Evolutionary conservation across 495 filamentous ascomycete genomes (phyloP).

Genomic region (Hypoxylon trugodes): DNA sequence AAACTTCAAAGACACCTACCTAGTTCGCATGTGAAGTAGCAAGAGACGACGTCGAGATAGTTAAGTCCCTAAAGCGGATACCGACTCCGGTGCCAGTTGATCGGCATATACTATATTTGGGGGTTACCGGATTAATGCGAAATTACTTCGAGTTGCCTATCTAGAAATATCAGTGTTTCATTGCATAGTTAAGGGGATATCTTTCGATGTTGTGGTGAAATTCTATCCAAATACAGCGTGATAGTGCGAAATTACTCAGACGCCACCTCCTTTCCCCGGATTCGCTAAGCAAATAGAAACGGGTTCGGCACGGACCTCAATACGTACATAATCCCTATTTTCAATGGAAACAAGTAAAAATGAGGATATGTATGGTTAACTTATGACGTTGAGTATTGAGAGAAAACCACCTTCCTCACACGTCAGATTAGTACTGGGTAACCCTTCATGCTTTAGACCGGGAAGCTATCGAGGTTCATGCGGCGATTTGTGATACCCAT

Average conservation of each 20-base stretch:
- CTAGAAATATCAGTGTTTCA: slow-evolving; percentile 1
- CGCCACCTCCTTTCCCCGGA: background rate
- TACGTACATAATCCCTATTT: background rate
- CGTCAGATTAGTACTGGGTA: background rate
- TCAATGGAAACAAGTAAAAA: background rate
- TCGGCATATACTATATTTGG: slow-evolving; percentile 20
- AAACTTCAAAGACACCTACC: background rate
- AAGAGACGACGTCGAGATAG: background rate
- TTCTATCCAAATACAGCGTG: slow-evolving; percentile 13
- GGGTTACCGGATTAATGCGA: background rate
- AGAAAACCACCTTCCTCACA: background rate
- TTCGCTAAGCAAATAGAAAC: background rate
- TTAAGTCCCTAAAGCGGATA: background rate
- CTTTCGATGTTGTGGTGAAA: background rate
- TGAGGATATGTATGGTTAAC: background rate
- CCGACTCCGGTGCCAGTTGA: background rate
- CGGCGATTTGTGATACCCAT: background rate
- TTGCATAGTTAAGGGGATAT: background rate
- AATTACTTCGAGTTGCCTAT: background rate
- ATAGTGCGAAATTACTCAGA: slow-evolving; percentile 22
- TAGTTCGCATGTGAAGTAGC: background rate
- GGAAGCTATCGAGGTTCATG: slow-evolving; percentile 2
- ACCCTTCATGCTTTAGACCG: background rate
- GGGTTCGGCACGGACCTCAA: slow-evolving; percentile 4
- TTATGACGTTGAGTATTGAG: background rate